Evolutionary conservation across 495 filamentous ascomycete genomes (phyloP), one percentile per base, ranked within the genome.

Genomic region (Trichocladium antarcticum): DNA sequence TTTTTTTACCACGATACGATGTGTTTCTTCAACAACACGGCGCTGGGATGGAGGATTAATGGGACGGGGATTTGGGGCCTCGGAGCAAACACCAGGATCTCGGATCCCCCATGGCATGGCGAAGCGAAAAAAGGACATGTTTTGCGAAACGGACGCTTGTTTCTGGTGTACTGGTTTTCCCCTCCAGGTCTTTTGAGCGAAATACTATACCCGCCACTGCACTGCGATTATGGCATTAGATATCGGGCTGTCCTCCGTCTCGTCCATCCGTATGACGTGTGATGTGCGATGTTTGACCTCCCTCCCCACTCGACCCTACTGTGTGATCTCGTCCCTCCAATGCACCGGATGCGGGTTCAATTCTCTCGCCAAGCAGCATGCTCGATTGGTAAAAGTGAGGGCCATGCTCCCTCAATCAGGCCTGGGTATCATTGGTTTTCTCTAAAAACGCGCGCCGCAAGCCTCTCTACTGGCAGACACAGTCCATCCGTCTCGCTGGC

Each of bases 361-460:
- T n/a, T n/a, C n/a, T n/a, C n/a, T n/a, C n/a, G n/a, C n/a, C n/a
- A n/a, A 27, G 24, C 24, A 27, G 24, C 4, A 27, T 27, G n/a
- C n/a, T n/a, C n/a, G n/a, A n/a, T n/a, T n/a, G n/a, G n/a, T n/a
- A 29, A 32, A 10, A 32, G 3, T 3, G 5, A 32, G 11, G 12
- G 11, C 31, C 5, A 11, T 15, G 16, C 6, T 38, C 16, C 27
- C 16, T 45, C 39, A 44, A 50, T 36, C 48, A 50, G 45, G 38
- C 36, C 35, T 50, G 55, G 55, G 55, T 57, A 57, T 57, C 55
- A 57, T 57, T 57, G 43, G 34, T 43, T 43, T 43, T 50, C 37
- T 47, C 42, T 52, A 38, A 37, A 20, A 36, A 42, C 47, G 37
- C 47, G 24, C 14, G 10, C 47, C 14, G 38, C 38, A 40, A 17